phyloP scores from a whole-genome alignment of 768 basidiomycete species.

The Lyophyllum shimeji region DNA sequence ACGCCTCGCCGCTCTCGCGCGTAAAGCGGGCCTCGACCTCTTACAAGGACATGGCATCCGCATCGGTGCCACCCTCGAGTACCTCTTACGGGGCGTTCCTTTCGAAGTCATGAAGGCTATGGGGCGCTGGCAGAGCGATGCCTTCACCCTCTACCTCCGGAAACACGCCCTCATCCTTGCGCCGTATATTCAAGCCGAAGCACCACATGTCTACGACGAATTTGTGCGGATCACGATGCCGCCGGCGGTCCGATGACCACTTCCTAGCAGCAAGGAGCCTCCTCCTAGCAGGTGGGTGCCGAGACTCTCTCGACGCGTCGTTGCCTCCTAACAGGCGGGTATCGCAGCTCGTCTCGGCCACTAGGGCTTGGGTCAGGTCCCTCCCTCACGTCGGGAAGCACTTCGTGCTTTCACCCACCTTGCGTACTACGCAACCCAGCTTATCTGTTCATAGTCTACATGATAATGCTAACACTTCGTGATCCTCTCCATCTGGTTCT shows the following conservation, averaged over 20 bases:
- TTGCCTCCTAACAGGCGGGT: neutral
- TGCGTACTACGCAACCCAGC: neutral
- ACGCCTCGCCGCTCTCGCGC: constrained; percentile 4
- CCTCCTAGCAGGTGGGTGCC: neutral
- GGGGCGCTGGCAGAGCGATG: constrained; percentile 12
- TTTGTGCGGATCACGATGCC: too few relatives aligned
- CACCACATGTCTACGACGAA: too few relatives aligned
- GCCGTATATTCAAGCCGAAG: constrained; percentile 11
- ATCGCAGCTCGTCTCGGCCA: neutral
- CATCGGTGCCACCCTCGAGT: constrained; percentile 25
- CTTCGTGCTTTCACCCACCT: neutral
- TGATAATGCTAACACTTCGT: neutral
- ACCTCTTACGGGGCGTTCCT: constrained; percentile 19
- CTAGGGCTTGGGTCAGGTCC: neutral
- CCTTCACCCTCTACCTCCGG: constrained; percentile 6
- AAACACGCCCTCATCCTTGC: constrained; percentile 16
- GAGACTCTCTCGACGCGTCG: neutral
- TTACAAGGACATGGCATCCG: constrained; percentile 26
- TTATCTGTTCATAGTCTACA: neutral
- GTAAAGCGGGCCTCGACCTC: neutral
- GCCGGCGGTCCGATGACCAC: too few relatives aligned
- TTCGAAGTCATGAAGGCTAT: constrained; percentile 16
- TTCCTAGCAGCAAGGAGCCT: neutral
- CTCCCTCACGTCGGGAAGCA: neutral
- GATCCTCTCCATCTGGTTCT: neutral